Base-by-base conservation (phyloP, 2,329 filamentous ascomycete species). In the Monilinia laxa region DNA sequence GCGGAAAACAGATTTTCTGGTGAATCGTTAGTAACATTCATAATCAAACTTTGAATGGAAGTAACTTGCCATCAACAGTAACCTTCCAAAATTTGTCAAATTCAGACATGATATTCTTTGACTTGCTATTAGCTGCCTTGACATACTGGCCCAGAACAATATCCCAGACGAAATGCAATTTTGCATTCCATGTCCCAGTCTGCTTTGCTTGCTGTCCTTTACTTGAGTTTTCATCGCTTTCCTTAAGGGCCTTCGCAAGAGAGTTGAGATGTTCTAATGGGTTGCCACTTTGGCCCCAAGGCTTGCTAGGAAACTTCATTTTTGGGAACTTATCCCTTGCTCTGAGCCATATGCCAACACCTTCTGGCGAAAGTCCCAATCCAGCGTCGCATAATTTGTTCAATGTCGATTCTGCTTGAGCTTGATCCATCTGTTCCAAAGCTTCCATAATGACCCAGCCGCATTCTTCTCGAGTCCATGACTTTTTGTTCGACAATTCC, bases 391-490 rank as follows among this genome's bases (percentile, higher is more conserved):
- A 81, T 11, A 96, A 75, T 51, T 83, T 84, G 68, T 86, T 79
- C 47, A 96, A 80, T 0, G 90, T 87, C 35, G 81, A 78, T 73
- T 88, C 83, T 0, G 86, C 85, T 66, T 86, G 84, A 3, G 23
- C 65, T 71, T 84, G 78, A 49, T 80, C 79, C 81, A 86, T 86
- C 73, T 88, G 87, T 42, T 84, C 83, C 49, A 95, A 77, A 18
- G 89, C 87, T 74, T 92, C 87, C 55, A 90, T 89, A 35, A 97
- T 82, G 58, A 95, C 86, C 83, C 89, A 92, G 42, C 91, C 92
- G 73, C 92, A 97, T 76, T 96, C 91, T 73, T 94, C 89, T 68
- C 92, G 86, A 71, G 98, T 83, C 94, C 93, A 97, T 42, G 91
- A 86, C 78, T 96, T 96, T 79, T 91, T 91, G 73, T 87, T 85